These are phyloP conservation scores for Tylopilus felleus DNA, from an alignment of 768 basidiomycete species.

Conservation along the genomic window DNA sequence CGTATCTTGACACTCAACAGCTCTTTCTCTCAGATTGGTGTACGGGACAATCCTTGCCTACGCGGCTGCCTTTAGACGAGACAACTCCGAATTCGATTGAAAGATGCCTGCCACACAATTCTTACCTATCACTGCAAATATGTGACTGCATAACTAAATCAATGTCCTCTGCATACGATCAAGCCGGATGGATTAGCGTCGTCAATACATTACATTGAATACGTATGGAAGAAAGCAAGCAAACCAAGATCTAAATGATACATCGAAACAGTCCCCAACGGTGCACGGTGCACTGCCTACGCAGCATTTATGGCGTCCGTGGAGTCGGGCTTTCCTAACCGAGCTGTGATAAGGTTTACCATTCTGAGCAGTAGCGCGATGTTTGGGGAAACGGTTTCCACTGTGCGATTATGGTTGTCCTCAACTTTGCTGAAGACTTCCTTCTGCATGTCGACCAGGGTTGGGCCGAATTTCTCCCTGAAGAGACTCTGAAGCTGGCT, in stretches of 20 bases:
- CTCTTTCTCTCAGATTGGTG: constrained; percentile 51
- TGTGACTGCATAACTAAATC: constrained; percentile 14
- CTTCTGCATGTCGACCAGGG: constrained; percentile 19
- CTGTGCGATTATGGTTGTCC: constrained; percentile 20
- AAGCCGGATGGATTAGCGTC: background rate
- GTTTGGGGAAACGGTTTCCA: constrained; percentile 27
- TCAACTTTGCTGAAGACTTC: constrained; percentile 24
- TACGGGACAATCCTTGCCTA: constrained; percentile 92
- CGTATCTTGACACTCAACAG: background rate
- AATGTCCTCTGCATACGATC: constrained; percentile 3
- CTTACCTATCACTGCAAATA: constrained; percentile 11
- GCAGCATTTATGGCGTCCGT: constrained; percentile 1
- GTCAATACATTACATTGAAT: background rate
- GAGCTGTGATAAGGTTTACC: constrained; percentile 30
- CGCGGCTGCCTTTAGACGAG: constrained; percentile 76
- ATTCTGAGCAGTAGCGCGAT: constrained; percentile 27
- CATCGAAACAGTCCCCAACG: background rate
- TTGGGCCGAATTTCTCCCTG: constrained; percentile 21
- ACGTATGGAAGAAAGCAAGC: background rate
- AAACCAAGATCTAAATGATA: background rate
- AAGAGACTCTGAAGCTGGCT: constrained; percentile 24
- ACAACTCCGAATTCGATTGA: constrained; percentile 77
- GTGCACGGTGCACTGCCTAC: background rate
- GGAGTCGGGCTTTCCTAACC: constrained; percentile 20
- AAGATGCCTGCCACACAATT: background rate